These are phyloP conservation scores for Dactylis glomerata DNA, from an alignment of 176 grass and related monocot genomes.

Conservation along the genomic window DNA sequence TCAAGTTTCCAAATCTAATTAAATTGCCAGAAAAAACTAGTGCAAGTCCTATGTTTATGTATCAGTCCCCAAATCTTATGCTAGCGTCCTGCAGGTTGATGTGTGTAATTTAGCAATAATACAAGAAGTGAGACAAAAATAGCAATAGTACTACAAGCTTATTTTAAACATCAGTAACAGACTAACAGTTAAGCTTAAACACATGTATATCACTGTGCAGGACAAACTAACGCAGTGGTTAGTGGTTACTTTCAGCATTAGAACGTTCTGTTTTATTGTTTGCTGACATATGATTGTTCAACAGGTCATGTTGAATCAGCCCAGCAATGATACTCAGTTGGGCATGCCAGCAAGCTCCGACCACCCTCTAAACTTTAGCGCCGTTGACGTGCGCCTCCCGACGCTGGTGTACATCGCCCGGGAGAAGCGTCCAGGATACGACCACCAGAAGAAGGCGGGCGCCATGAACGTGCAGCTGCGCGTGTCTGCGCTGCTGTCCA, in stretches of 20 bases:
- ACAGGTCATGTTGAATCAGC: not conserved
- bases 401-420: not conserved
- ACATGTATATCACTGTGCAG: too few relatives aligned
- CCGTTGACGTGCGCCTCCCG: not conserved
- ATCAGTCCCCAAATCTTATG: too few relatives aligned
- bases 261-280: not conserved
- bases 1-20: not conserved
- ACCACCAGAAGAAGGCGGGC: slow-evolving; percentile 38
- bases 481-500: slow-evolving; percentile 28
- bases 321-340: not conserved
- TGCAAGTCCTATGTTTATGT: too few relatives aligned
- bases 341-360: not conserved
- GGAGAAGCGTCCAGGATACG: not conserved
- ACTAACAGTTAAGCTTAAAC: not conserved
- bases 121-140: not conserved
- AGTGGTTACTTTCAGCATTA: not conserved
- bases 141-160: too few relatives aligned
- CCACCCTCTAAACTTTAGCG: not conserved
- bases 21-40: not conserved
- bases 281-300: not conserved
- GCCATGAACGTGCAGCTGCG: slow-evolving; percentile 30
- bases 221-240: not conserved
- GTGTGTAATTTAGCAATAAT: not conserved
- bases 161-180: too few relatives aligned
- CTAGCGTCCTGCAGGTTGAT: not conserved